Evolutionary conservation across 2,329 filamentous ascomycete species (phyloP).

Genomic region (Achaetomium macrosporum): DNA sequence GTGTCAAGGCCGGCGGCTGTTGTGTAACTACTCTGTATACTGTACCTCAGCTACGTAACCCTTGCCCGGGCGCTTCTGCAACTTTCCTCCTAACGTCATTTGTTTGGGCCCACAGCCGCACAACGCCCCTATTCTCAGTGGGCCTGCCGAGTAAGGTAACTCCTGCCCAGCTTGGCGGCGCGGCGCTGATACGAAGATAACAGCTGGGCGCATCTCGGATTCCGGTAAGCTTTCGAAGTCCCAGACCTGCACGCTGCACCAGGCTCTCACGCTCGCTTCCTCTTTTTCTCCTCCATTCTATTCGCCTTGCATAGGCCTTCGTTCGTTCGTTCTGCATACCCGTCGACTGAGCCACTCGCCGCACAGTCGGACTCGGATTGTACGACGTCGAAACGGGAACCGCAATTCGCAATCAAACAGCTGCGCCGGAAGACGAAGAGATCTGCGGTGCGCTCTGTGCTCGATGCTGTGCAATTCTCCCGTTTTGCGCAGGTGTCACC

Average conservation of each 20-base stretch:
- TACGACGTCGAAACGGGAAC: background rate
- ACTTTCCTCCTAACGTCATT: too few relatives aligned
- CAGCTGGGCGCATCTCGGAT: conserved; percentile 1
- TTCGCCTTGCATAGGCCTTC: background rate
- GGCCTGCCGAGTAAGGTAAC: background rate
- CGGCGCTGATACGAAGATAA: conserved; percentile 6
- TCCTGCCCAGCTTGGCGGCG: conserved; percentile 5
- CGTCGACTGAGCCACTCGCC: background rate
- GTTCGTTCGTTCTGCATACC: background rate
- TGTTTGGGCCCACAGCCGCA: too few relatives aligned
- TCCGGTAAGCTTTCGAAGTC: background rate
- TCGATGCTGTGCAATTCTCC: background rate
- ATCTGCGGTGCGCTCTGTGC: too few relatives aligned
- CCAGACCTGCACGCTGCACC: background rate
- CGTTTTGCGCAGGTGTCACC: conserved; percentile 2
- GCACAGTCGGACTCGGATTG: background rate
- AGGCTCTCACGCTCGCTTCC: conserved; percentile 11
- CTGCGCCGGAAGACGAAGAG: too few relatives aligned
- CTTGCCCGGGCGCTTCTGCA: too few relatives aligned
- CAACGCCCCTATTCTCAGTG: conserved; percentile 6
- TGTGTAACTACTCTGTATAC: too few relatives aligned
- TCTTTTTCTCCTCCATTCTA: background rate
- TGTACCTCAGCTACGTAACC: too few relatives aligned
- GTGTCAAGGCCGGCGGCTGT: background rate
- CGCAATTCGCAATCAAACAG: background rate